Evolutionary conservation across 441 rosid species (phyloP).

Genomic region (Croton laevigatus): DNA sequence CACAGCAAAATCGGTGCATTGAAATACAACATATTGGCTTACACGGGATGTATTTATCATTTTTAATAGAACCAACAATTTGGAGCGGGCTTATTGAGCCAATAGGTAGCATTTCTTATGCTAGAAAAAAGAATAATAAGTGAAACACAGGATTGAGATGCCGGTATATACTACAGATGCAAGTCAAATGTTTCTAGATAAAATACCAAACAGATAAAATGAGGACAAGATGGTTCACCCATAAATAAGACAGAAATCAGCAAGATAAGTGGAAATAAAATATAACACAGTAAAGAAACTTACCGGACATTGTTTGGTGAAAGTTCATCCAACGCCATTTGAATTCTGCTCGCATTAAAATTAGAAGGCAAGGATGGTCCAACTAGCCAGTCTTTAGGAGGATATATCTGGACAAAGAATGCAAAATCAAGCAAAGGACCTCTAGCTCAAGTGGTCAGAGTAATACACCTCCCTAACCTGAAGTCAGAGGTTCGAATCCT

Average conservation of each 20-base stretch:
- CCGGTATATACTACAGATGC: neutral
- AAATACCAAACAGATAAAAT: neutral
- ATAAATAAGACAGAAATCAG: neutral
- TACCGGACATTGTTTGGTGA: conserved; percentile 65
- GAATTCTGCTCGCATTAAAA: conserved; percentile 55
- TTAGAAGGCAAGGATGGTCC: conserved; percentile 70
- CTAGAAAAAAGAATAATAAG: neutral
- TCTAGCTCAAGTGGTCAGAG: too few species aligned
- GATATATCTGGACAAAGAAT: conserved; percentile 51
- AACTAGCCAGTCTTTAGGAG: conserved; percentile 82
- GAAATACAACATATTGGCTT: neutral
- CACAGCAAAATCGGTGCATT: neutral
- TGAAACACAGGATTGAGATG: neutral
- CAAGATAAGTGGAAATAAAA: neutral
- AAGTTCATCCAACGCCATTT: conserved; percentile 57
- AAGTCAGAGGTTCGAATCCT: too few species aligned
- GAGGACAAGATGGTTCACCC: neutral
- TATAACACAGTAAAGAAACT: conserved; percentile 20
- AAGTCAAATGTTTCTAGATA: conserved; percentile 1
- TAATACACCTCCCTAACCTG: too few species aligned
- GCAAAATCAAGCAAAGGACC: conserved; percentile 2
- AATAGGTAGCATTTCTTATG: neutral
- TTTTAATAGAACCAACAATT: neutral
- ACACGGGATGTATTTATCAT: neutral
- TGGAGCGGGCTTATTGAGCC: neutral